phyloP scores from a whole-genome alignment of 192 early-diverging fungal genomes.

The Coemansia sp. region DNA sequence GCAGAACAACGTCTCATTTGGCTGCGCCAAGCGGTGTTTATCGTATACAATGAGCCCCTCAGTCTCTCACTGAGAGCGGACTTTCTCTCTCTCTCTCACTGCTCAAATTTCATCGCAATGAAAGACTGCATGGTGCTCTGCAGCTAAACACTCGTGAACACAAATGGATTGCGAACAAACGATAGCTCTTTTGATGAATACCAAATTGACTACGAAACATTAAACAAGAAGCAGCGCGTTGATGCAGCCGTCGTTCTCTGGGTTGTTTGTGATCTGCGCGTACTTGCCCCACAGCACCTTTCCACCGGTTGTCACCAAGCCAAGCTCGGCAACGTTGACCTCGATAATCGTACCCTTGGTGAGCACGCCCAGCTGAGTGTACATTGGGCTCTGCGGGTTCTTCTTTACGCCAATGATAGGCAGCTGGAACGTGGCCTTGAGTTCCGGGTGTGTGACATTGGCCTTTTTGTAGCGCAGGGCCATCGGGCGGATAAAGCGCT shows the following conservation, averaged over 20 bases:
- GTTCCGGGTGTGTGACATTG: conserved; percentile 98
- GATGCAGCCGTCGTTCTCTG: conserved; percentile 96
- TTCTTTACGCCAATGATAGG: conserved; percentile 99
- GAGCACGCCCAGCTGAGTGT: conserved; percentile 95
- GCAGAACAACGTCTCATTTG: conserved; percentile 5
- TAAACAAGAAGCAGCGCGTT: conserved; percentile 93
- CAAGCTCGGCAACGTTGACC: conserved; percentile 92
- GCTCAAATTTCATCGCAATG: not conserved
- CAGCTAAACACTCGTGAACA: not conserved
- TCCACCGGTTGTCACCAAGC: conserved; percentile 92
- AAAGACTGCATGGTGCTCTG: not conserved
- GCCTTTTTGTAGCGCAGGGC: conserved; percentile 98
- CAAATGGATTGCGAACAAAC: not conserved
- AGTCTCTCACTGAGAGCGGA: not conserved
- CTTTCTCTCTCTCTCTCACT: not conserved
- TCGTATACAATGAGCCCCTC: conserved; percentile 2
- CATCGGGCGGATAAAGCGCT: conserved; percentile 97
- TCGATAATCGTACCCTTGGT: conserved; percentile 99
- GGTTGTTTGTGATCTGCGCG: conserved; percentile 96
- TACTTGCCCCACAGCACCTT: conserved; percentile 99
- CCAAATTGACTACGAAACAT: conserved; percentile 9
- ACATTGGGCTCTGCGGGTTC: conserved; percentile 94
- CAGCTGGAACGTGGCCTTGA: conserved; percentile 95
- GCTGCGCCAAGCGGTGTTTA: not conserved
- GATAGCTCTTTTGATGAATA: conserved; percentile 1